Conservation (phyloP, 768 basidiomycete species). For the Auricularia sp. region DNA sequence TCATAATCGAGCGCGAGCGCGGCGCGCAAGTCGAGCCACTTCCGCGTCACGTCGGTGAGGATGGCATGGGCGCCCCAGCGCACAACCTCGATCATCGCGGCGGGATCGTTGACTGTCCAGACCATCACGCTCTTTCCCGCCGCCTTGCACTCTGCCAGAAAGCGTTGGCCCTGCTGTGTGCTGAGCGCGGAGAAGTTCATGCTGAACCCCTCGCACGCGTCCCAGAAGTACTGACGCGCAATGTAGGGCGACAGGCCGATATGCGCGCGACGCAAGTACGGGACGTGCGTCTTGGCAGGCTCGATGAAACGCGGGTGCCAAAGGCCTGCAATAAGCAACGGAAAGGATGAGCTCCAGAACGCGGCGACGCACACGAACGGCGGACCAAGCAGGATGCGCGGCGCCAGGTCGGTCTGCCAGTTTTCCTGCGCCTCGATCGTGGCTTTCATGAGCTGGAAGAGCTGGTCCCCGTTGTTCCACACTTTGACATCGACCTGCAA, state of each 20-base stretch:
- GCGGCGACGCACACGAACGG: no score
- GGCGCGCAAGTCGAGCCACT: slow-evolving; percentile 54
- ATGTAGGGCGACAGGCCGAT: slow-evolving; percentile 66
- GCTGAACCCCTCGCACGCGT: slow-evolving; percentile 76
- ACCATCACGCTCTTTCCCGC: slow-evolving; percentile 82
- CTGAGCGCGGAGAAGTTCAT: slow-evolving; percentile 68
- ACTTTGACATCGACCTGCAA: slow-evolving; percentile 86
- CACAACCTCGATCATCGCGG: slow-evolving; percentile 86
- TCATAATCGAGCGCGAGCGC: slow-evolving; percentile 54
- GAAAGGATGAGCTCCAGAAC: background rate
- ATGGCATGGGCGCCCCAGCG: slow-evolving; percentile 68
- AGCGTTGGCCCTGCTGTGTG: slow-evolving; percentile 50
- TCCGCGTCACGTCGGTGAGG: slow-evolving; percentile 64
- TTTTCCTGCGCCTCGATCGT: slow-evolving; percentile 51
- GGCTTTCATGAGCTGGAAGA: slow-evolving; percentile 71
- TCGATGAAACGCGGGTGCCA: slow-evolving; percentile 89
- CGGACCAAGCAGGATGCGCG: slow-evolving; percentile 57
- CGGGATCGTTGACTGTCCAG: slow-evolving; percentile 91
- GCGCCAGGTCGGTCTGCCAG: slow-evolving; percentile 71
- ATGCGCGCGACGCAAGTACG: slow-evolving; percentile 76
- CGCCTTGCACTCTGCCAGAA: slow-evolving; percentile 66
- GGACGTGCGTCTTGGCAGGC: slow-evolving; percentile 63
- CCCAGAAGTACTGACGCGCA: slow-evolving; percentile 84
- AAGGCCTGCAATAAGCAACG: slow-evolving; percentile 28
- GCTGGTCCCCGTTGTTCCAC: slow-evolving; percentile 79